These are phyloP conservation scores for Calonectria pteridis DNA, from an alignment of 2,329 filamentous ascomycete species.

Conservation along the genomic window DNA sequence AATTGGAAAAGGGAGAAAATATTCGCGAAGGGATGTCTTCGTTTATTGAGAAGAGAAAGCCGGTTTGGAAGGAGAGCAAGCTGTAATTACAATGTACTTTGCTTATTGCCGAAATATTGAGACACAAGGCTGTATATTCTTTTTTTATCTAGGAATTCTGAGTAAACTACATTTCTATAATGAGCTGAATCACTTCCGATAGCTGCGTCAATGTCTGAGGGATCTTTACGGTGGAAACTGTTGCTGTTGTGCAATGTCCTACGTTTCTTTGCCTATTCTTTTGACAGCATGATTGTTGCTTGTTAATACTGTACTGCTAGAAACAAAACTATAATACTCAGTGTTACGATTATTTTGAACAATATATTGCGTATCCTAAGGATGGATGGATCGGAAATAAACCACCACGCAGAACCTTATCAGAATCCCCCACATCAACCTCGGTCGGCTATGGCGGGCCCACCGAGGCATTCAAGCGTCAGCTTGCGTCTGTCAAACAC, in stretches of 20 bases:
- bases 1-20: slow-evolving; percentile 58
- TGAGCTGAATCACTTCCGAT: background rate
- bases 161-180: background rate
- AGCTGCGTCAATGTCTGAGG: background rate
- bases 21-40: slow-evolving; percentile 60
- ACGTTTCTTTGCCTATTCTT: background rate
- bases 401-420: background rate
- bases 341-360: no score
- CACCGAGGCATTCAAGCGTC: background rate
- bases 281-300: background rate
- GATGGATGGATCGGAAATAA: background rate
- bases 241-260: background rate
- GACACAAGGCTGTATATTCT: background rate
- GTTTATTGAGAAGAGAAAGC: slow-evolving; percentile 59
- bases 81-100: background rate
- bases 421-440: background rate
- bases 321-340: no score
- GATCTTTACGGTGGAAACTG: background rate
- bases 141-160: background rate
- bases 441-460: background rate
- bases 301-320: background rate
- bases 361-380: background rate
- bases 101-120: background rate
- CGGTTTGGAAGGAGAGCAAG: slow-evolving; percentile 18
- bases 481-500: background rate